phyloP scores from a whole-genome alignment of 352 stramenopile genomes.

The Globisporangium ultimum region DNA sequence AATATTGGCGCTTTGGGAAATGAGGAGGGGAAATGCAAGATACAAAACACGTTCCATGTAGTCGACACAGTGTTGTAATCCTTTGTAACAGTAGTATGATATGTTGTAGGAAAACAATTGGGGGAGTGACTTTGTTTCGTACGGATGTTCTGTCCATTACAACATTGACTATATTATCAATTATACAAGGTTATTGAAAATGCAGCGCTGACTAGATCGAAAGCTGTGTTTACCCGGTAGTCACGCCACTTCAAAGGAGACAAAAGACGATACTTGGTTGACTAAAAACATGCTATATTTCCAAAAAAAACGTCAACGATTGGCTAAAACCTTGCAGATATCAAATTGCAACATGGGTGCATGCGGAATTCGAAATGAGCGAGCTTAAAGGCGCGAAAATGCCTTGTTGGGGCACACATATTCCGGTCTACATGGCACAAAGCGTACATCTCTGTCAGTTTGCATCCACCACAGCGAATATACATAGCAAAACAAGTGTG shows the following conservation, averaged over 20 bases:
- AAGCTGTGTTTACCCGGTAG: too few relatives aligned
- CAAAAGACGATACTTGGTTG: not conserved
- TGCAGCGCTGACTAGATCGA: too few relatives aligned
- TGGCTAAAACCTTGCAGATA: not conserved
- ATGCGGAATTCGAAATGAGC: not conserved
- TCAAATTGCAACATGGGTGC: not conserved
- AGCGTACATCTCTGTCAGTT: not conserved
- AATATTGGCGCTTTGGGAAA: not conserved
- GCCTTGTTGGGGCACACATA: conserved; percentile 28
- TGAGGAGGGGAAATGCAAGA: not conserved
- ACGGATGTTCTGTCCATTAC: too few relatives aligned
- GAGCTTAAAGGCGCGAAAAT: conserved; percentile 12
- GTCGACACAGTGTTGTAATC: too few relatives aligned
- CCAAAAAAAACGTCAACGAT: not conserved
- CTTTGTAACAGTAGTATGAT: too few relatives aligned
- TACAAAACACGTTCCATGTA: too few relatives aligned
- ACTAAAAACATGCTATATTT: not conserved
- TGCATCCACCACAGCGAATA: not conserved
- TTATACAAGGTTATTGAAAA: too few relatives aligned
- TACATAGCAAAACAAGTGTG: not conserved
- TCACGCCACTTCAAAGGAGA: not conserved
- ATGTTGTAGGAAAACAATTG: too few relatives aligned
- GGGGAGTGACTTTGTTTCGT: too few relatives aligned
- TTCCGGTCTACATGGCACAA: conserved; percentile 17
- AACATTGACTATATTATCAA: too few relatives aligned